Base-by-base conservation (phyloP, 345 rosid species). In the Boechera divaricarpa region DNA sequence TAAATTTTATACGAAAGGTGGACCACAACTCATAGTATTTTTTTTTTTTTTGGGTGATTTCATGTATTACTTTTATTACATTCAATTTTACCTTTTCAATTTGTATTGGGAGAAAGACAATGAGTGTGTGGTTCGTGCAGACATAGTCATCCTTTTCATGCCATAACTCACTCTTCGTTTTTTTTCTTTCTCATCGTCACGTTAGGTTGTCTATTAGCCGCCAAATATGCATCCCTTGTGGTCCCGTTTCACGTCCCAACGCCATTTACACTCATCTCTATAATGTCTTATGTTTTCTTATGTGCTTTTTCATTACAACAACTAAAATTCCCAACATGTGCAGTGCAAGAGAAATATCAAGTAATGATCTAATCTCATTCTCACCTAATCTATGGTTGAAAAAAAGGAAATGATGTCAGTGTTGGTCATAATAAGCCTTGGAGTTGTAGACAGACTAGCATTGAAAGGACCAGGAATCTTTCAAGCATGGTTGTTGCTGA, bases 191-290 rank as follows among this genome's bases (percentile, higher is more conserved):
- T 65, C 77, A 72, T 64, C 18, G 67, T 65, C 69, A 78, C 77
- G 73, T 78, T 78, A 4, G 47, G 41, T 77, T 78, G 81, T 78
- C 81, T 58, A 55, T 32, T 72, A 72, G 81, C 77, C 81, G 74
- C 31, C 77, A 52, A 58, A 78, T 26, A 51, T 8, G 60, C 74
- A 60, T 70, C 77, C 5, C 28, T 13, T 58, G 81, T 78, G 81
- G 77, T 78, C 81, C 77, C 45, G 11, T 29, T 77, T 70, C 72
- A 56, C 45, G 76, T 70, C 76, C 76, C 76, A 70, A 77, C 44
- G 72, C 76, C 67, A 63, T 62, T 70, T 63, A 70, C 70, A 69
- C 70, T 62, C 48, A 31, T 69, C 41, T 69, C 74, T 38, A 68
- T 41, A 3, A 8, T 32, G 39, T 42, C 63, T 36, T 11, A 8